Evolutionary conservation across 805 yeast species (phyloP), one percentile per base, ranked within the genome.

Genomic region (Candida mattraensis): DNA sequence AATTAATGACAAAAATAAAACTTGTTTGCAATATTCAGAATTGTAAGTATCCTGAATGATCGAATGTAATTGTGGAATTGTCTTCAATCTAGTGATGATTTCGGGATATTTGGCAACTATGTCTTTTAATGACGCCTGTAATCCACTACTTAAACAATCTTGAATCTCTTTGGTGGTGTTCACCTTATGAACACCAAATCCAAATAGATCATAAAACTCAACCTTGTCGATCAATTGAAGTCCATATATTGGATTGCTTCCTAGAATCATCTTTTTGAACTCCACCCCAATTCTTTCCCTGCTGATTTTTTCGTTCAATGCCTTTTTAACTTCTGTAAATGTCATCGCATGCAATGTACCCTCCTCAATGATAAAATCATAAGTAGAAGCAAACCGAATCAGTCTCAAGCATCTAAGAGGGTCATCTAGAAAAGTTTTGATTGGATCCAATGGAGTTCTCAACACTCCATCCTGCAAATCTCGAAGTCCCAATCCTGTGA

Each of bases 251-350:
- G 89, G 85, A 48, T 80, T 70, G 6, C 63, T 53, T 5, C 88
- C 76, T n/a, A 61, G 60, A n/a, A 91, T 63, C 24, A 83, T 83
- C 58, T 93, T 93, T 28, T 72, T 80, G 31, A 89, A 59, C 54
- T 93, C 99, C 5, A 76, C 79, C 3, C 96, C 97, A 12, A 93
- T 78, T 45, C 99, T 70, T 58, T 93, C 99, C 35, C 93, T 70
- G 38, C 95, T 85, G 31, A 93, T 88, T 52, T 93, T 93, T 18
- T 72, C 69, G 13, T 69, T 58, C 30, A 93, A 68, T 2, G 85
- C 80, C 0, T 54, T 43, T 44, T 75, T 78, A 33, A 91, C 78
- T 7, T 69, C 72, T 1, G 63, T 60, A 23, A 71, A 68, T 22
- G 58, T 66, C 95, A 93, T 88, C 0, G 91, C 83, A 1, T 61